Conservation (phyloP, 2,329 filamentous ascomycete species). For the Huntiella bhutanensis region DNA sequence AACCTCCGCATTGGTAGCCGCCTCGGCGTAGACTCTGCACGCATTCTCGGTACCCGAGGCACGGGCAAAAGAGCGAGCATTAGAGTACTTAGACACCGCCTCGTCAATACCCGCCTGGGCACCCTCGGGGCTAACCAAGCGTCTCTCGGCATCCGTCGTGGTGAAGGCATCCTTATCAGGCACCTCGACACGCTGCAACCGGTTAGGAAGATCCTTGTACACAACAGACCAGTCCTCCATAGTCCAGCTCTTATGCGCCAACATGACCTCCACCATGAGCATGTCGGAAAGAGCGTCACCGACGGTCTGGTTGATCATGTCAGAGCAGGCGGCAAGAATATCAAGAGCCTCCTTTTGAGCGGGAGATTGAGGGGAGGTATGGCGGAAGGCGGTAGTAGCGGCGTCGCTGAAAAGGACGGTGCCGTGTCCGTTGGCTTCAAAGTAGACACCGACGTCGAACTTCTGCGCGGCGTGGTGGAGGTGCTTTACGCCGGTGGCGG, state of each 20-base stretch:
- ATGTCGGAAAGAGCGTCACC: conserved; percentile 92
- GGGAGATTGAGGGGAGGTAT: conserved; percentile 69
- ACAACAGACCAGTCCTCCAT: conserved; percentile 82
- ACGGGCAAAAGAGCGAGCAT: conserved; percentile 75
- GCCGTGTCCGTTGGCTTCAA: conserved; percentile 95
- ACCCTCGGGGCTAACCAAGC: conserved; percentile 59
- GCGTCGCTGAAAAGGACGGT: conserved; percentile 85
- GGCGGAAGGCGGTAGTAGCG: conserved; percentile 59
- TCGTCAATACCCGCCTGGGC: conserved; percentile 75
- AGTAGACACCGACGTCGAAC: conserved; percentile 93
- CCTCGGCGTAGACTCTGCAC: conserved; percentile 89
- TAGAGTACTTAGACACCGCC: conserved; percentile 75
- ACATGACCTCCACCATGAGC: conserved; percentile 85
- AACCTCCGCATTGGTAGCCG: conserved; percentile 70
- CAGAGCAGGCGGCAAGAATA: conserved; percentile 61
- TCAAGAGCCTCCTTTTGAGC: conserved; percentile 81
- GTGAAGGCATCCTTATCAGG: conserved; percentile 74
- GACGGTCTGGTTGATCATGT: conserved; percentile 95
- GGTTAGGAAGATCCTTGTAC: conserved; percentile 86
- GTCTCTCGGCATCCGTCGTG: conserved; percentile 81
- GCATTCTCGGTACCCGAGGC: conserved; percentile 93
- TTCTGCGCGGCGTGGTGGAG: conserved; percentile 91
- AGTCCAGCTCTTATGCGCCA: conserved; percentile 85
- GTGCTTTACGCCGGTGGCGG: conserved; percentile 90
- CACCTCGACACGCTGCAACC: conserved; percentile 84